Evolutionary conservation across 345 rosid genomes (phyloP).

Genomic region (Salix brachista): DNA sequence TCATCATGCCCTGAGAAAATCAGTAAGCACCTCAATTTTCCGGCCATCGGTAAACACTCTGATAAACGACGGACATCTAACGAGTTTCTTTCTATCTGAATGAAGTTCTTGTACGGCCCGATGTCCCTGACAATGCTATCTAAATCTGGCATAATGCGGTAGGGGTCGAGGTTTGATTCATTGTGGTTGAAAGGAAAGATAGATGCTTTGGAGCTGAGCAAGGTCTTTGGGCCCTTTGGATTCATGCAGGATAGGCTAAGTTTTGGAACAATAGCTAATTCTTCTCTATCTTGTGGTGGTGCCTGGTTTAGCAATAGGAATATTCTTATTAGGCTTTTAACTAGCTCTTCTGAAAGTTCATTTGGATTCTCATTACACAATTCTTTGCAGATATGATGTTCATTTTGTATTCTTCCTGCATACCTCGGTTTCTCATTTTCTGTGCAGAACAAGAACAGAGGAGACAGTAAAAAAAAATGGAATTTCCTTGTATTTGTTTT

Average conservation of each 20-base stretch:
- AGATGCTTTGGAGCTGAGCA: slow-evolving; percentile 34
- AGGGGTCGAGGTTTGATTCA: slow-evolving; percentile 63
- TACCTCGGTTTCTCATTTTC: slow-evolving; percentile 47
- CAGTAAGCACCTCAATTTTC: slow-evolving; percentile 50
- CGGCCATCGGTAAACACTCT: slow-evolving; percentile 35
- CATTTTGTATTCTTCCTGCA: slow-evolving; percentile 38
- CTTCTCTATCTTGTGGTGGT: slow-evolving; percentile 33
- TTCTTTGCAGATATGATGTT: slow-evolving; percentile 28
- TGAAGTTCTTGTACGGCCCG: slow-evolving; percentile 76
- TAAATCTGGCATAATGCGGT: slow-evolving; percentile 49
- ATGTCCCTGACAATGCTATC: slow-evolving; percentile 54
- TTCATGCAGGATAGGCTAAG: slow-evolving; percentile 48
- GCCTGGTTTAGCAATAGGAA: slow-evolving; percentile 60
- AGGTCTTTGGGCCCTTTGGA: slow-evolving; percentile 39
- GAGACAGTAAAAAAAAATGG: not conserved
- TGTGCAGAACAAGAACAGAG: slow-evolving; percentile 16
- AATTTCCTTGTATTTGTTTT: not conserved
- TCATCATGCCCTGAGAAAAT: not conserved
- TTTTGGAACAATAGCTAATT: slow-evolving; percentile 44
- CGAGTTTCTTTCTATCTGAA: slow-evolving; percentile 57
- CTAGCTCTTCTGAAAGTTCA: slow-evolving; percentile 65
- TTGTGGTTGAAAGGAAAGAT: slow-evolving; percentile 24
- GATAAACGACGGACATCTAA: slow-evolving; percentile 43
- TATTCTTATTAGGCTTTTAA: slow-evolving; percentile 60
- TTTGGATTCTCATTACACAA: slow-evolving; percentile 52